Conservation (phyloP, 441 rosid species). For the Erodium texanum region DNA sequence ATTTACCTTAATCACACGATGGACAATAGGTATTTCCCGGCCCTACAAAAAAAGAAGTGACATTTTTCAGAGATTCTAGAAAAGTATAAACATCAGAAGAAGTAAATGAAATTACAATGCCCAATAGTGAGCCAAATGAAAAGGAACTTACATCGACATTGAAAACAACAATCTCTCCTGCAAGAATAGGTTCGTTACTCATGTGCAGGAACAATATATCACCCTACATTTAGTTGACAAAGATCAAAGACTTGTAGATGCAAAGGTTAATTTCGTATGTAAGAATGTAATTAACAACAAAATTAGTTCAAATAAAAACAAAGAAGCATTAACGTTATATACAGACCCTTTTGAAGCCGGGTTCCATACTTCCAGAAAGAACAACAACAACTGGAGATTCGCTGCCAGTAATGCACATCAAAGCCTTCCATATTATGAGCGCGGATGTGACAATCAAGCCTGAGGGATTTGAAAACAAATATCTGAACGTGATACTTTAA, state of each 20-base stretch:
- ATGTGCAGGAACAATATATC: slow-evolving; percentile 69
- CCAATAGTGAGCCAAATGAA: background rate
- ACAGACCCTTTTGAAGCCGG: slow-evolving; percentile 57
- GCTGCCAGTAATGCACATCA: slow-evolving; percentile 66
- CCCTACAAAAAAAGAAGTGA: slow-evolving; percentile 30
- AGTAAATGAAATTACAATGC: background rate
- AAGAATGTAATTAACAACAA: too few species aligned
- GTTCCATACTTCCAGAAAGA: slow-evolving; percentile 87
- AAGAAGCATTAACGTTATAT: background rate
- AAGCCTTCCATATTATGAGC: slow-evolving; percentile 68
- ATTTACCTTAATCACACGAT: slow-evolving; percentile 67
- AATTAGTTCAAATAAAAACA: background rate
- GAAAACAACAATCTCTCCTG: slow-evolving; percentile 83
- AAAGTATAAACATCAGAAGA: background rate
- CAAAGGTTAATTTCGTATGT: too few species aligned
- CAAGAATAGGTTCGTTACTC: slow-evolving; percentile 70
- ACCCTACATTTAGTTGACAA: slow-evolving; percentile 62
- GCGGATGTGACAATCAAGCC: slow-evolving; percentile 69
- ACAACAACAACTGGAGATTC: slow-evolving; percentile 88
- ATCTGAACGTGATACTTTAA: background rate
- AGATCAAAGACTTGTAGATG: too few species aligned
- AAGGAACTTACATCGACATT: slow-evolving; percentile 42
- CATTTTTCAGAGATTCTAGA: background rate
- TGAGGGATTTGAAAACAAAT: slow-evolving; percentile 15
- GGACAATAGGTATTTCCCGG: slow-evolving; percentile 67